phyloP scores from a whole-genome alignment of 1,284 basidiomycete genomes.

The Cerrena zonata region DNA sequence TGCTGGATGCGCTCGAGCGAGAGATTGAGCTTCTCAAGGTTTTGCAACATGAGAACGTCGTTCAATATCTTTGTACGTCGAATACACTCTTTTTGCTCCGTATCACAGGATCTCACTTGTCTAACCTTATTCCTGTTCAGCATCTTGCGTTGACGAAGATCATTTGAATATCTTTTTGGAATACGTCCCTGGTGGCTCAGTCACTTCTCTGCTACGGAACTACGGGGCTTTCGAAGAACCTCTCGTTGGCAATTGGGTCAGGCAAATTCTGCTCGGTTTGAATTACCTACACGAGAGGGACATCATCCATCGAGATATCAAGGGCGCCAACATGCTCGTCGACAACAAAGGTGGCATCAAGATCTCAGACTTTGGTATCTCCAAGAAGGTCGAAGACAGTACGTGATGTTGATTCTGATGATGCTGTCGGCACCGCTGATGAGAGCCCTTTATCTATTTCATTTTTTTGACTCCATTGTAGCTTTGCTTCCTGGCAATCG shows the following conservation, averaged over 20 bases:
- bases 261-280: slow-evolving; percentile 89
- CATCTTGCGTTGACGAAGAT: slow-evolving; percentile 83
- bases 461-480: too few species aligned
- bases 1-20: slow-evolving; percentile 90
- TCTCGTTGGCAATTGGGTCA: slow-evolving; percentile 89
- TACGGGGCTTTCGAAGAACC: slow-evolving; percentile 97
- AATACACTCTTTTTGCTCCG: not conserved
- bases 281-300: slow-evolving; percentile 90
- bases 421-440: slow-evolving; percentile 6
- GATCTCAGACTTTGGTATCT: slow-evolving; percentile 98
- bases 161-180: slow-evolving; percentile 97
- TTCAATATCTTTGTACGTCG: slow-evolving; percentile 87
- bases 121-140: slow-evolving; percentile 35
- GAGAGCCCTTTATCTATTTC: not conserved
- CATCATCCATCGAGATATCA: slow-evolving; percentile 98
- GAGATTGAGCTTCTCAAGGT: slow-evolving; percentile 96
- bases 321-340: slow-evolving; percentile 95
- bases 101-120: not conserved
- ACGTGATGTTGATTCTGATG: slow-evolving; percentile 32
- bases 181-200: slow-evolving; percentile 96
- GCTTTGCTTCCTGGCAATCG: slow-evolving; percentile 75
- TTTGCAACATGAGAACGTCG: slow-evolving; percentile 94
- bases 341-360: slow-evolving; percentile 99
- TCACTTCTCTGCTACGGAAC: slow-evolving; percentile 85
- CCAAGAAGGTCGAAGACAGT: slow-evolving; percentile 96